A percentile compares a stretch with the other conserved stretches of the same genome.
Evolutionary conservation across 495 filamentous ascomycete species (phyloP).

Genomic region (Parathielavia hyrcaniae): DNA sequence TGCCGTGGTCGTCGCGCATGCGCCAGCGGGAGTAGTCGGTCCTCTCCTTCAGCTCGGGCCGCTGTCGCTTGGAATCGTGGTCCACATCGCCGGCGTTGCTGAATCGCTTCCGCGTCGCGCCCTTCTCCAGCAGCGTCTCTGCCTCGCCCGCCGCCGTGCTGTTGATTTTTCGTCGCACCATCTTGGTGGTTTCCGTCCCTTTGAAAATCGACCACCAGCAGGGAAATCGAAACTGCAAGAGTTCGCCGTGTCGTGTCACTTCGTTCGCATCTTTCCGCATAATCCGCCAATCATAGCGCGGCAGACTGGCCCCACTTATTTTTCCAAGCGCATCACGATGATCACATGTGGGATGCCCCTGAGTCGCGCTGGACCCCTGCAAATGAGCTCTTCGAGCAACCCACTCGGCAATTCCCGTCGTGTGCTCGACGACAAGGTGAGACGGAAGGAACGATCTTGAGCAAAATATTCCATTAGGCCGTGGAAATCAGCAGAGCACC

Average conservation of each 20-base stretch:
- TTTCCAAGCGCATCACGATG: too few relatives aligned
- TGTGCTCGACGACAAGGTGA: not conserved
- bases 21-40: slow-evolving; percentile 85
- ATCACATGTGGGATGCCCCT: not conserved
- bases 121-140: slow-evolving; percentile 21
- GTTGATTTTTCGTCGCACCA: slow-evolving; percentile 22
- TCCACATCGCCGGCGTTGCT: slow-evolving; percentile 25
- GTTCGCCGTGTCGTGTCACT: not conserved
- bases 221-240: too few relatives aligned
- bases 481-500: not conserved
- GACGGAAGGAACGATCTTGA: slow-evolving; percentile 7
- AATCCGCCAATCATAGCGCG: slow-evolving; percentile 1
- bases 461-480: not conserved
- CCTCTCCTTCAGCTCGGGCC: slow-evolving; percentile 36
- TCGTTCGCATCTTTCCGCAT: not conserved
- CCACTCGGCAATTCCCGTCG: not conserved
- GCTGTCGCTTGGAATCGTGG: slow-evolving; percentile 26
- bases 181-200: slow-evolving; percentile 2
- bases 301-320: too few relatives aligned
- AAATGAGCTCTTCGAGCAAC: not conserved
- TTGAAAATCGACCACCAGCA: too few relatives aligned
- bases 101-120: slow-evolving; percentile 32
- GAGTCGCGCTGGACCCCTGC: not conserved
- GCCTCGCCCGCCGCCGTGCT: slow-evolving; percentile 1
- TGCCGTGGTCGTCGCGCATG: slow-evolving; percentile 69